Evolutionary conservation across 768 basidiomycete species (phyloP).

Genomic region (Pulveroboletus frians): DNA sequence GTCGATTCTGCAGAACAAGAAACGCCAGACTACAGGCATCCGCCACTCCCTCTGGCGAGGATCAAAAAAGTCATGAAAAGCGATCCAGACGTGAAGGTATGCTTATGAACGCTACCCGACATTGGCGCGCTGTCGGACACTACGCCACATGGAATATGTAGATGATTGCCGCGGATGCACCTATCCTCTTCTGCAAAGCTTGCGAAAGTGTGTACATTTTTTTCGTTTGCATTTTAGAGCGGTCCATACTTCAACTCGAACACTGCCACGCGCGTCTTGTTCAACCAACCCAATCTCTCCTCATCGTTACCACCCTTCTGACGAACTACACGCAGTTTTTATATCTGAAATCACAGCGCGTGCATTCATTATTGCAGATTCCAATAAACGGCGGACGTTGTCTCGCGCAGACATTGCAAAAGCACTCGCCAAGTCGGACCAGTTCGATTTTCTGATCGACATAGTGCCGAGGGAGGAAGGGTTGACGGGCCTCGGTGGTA

Average conservation of each 20-base stretch:
- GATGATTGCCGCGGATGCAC: conserved; percentile 99
- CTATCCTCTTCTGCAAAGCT: conserved; percentile 94
- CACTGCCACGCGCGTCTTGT: background rate
- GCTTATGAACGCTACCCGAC: conserved; percentile 13
- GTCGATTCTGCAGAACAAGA: conserved; percentile 84
- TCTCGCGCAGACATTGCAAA: conserved; percentile 92
- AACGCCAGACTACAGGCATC: conserved; percentile 82
- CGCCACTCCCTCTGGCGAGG: conserved; percentile 84
- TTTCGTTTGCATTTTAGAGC: background rate
- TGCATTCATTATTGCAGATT: conserved; percentile 92
- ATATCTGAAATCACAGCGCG: conserved; percentile 95
- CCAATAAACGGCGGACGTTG: conserved; percentile 92
- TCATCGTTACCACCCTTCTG: background rate
- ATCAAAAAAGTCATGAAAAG: conserved; percentile 99
- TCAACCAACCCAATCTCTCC: background rate
- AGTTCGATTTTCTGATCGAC: conserved; percentile 97
- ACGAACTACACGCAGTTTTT: conserved; percentile 57
- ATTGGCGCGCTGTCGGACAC: background rate
- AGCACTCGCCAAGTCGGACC: conserved; percentile 87
- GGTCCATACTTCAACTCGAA: background rate
- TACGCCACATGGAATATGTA: conserved; percentile 25
- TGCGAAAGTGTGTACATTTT: conserved; percentile 80
- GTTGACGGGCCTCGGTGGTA: conserved; percentile 15
- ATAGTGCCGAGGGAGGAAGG: conserved; percentile 85
- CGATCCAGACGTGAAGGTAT: conserved; percentile 92